Base-by-base conservation (phyloP, 176 grass and related monocot species). In the Lolium perenne region DNA sequence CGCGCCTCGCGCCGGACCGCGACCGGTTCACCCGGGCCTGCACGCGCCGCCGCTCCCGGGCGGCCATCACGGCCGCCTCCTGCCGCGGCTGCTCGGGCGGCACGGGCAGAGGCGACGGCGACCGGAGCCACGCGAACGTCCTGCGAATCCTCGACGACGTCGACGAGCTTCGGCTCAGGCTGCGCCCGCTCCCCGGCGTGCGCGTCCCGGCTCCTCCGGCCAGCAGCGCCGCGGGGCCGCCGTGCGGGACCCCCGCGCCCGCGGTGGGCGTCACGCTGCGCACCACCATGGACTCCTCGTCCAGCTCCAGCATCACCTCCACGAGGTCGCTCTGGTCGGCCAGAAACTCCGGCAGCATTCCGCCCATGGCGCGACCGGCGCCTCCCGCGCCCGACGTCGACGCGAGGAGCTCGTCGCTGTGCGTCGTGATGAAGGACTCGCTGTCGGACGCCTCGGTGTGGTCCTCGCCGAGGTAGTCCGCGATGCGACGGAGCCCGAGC, bases 121-220 rank as follows among this genome's bases (percentile, higher is more conserved):
- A 94, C 86, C 87, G 77, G 23, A 97, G 85, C 95, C 95, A 97
- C 20, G 92, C 69, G 18, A 97, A 97, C 89, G 92, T 97, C 84
- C 84, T 87, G 21, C 90, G 86, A 58, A 94, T 94, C 80, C 74
- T n/a, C 58, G 92, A 97, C 71, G 92, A 81, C 58, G 95, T 97
- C 63, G 95, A 94, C 72, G 95, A 92, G 84, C 88, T 65, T 50
- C 84, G 90, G 77, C 92, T 94, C 77, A 97, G 55, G 80, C 83
- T 87, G 29, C 71, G 80, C 13, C 51, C 60, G 26, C 61, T 79
- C 35, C 79, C 84, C 32, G 84, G 88, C 77, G 91, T 87, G 81
- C 10, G 16, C 48, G 29, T 8, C 8, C 56, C 22, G 11, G 22
- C 47, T 17, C 59, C 65, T 17, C 59, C 65, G 16, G 79, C 66